Base-by-base conservation (phyloP, 2,329 filamentous ascomycete genomes). In the Aspergillus brunneoviolaceus region DNA sequence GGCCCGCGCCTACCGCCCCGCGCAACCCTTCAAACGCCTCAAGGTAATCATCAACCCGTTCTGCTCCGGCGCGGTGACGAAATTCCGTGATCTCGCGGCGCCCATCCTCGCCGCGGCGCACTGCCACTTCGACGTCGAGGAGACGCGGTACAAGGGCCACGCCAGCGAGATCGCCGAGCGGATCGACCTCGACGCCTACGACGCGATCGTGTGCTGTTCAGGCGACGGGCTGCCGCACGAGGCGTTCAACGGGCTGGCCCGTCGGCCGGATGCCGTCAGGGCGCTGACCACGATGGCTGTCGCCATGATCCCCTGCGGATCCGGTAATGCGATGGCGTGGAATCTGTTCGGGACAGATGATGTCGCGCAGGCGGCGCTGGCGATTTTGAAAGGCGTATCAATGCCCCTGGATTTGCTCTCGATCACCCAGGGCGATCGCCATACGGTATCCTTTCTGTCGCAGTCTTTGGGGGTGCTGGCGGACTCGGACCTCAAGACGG, bases 21-120 rank as follows among this genome's bases (percentile, higher is more conserved):
- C 39, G 5, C 39, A 45, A 45, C 16, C 6, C 14, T 45, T n/a
- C 39, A 45, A 45, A 19, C 39, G 91, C 49, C 87, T 94, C 62
- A 96, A 94, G 74, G 87, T 97, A 10, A 80, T 98, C 48, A 83
- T 98, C 61, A 98, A 98, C 74, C 95, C 94, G 0, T 89, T 92
- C 68, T 91, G 92, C 14, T 94, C 94, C 0, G 89, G 91, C 35
- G 93, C 39, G 4, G 39, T 19, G 12, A 45, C 5, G 16, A 45
- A 45, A 45, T 45, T 45, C 39, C 39, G 39, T 16, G 19, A n/a
- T 6, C 16, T 7, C 16, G 39, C 39, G 1, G 39, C 39, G 6
- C 39, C 39, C 5, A 45, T 45, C 39, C 16, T 45, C 16, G 39
- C 14, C 5, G 39, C 39, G 6, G 39, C 39, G 2, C 39, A 45